Evolutionary conservation across 805 yeast genomes (phyloP).

Genomic region (Ogataea trehalophila): DNA sequence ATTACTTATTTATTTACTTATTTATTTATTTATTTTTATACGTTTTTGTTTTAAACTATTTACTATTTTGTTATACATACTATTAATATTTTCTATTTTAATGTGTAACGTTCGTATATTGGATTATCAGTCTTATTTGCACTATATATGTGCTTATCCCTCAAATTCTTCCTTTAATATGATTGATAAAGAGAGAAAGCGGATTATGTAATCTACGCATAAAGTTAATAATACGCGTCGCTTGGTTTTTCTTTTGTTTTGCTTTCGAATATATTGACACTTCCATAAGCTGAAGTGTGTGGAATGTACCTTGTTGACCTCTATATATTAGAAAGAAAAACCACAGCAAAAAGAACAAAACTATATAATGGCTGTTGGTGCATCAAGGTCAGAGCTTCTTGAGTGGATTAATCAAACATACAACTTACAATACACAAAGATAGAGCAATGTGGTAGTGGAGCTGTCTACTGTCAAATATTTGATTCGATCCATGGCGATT

Average conservation of each 20-base stretch:
- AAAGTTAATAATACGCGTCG: no score
- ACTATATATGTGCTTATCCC: no score
- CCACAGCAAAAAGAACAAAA: background rate
- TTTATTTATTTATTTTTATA: slow-evolving; percentile 3
- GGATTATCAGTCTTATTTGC: background rate
- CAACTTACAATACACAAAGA: slow-evolving; percentile 60
- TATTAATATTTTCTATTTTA: background rate
- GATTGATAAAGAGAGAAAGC: no score
- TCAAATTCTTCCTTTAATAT: no score
- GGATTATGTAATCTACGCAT: no score
- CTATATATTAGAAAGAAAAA: background rate
- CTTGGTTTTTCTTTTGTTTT: no score
- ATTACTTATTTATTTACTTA: slow-evolving; percentile 2
- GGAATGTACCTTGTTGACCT: background rate
- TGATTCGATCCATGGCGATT: slow-evolving; percentile 78
- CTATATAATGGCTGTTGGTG: slow-evolving; percentile 40
- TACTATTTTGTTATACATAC: background rate
- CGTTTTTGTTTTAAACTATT: background rate
- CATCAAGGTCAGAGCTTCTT: slow-evolving; percentile 78
- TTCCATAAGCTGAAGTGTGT: no score
- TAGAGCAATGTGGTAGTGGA: slow-evolving; percentile 94
- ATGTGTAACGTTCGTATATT: background rate
- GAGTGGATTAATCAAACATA: slow-evolving; percentile 79
- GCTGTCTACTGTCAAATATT: slow-evolving; percentile 91
- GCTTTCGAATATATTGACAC: no score